These are phyloP conservation scores for Glycyrrhiza uralensis DNA, from an alignment of 306 rosid species.

Conservation along the genomic window DNA sequence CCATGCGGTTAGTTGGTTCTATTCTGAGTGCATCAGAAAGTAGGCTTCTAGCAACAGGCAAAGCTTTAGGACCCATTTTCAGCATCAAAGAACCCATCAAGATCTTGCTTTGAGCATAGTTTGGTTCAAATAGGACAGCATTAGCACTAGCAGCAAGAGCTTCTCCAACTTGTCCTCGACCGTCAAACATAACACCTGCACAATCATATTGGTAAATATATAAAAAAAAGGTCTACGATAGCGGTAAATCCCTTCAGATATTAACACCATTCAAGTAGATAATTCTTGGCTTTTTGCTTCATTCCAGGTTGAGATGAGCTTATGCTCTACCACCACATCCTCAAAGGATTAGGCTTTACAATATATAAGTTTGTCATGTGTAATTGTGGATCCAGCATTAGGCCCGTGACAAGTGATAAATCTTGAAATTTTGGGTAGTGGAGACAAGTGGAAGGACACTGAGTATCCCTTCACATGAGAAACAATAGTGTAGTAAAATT, in stretches of 20 bases:
- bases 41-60: slow-evolving; percentile 81
- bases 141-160: slow-evolving; percentile 51
- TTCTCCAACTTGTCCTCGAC: slow-evolving; percentile 57
- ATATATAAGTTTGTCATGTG: not conserved
- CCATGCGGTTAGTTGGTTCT: slow-evolving; percentile 75
- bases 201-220: slow-evolving; percentile 14
- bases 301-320: not conserved
- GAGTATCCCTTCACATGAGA: not conserved
- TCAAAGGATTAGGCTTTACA: not conserved
- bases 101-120: slow-evolving; percentile 68
- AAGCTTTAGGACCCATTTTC: slow-evolving; percentile 49
- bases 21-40: slow-evolving; percentile 83
- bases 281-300: not conserved
- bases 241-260: not conserved
- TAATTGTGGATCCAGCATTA: not conserved
- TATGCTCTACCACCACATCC: not conserved
- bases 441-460: not conserved
- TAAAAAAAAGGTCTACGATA: not conserved
- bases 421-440: not conserved
- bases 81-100: slow-evolving; percentile 53
- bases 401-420: not conserved
- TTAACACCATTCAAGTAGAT: not conserved
- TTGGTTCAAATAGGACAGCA: slow-evolving; percentile 57
- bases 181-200: slow-evolving; percentile 62
- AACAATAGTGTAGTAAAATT: not conserved